These are phyloP conservation scores for Effrenium voratum DNA, from an alignment of 73 alveolate genomes.

Conservation along the genomic window DNA sequence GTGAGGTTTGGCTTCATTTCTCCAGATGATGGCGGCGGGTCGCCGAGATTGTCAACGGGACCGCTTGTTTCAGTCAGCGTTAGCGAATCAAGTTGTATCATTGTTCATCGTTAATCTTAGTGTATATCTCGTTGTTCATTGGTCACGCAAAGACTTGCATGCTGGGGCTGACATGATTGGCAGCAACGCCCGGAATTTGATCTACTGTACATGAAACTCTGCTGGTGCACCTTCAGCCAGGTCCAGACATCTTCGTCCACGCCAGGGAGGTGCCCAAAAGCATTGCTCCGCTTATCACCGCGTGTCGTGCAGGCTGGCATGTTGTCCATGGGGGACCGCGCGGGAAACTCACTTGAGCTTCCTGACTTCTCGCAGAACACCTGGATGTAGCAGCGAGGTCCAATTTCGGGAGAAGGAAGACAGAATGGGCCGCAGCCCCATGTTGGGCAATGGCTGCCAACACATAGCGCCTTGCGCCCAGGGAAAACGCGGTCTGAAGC, in stretches of 20 bases:
- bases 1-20: conserved; percentile 75
- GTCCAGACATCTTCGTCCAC: conserved; percentile 77
- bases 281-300: neutral
- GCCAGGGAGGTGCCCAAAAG: conserved; percentile 9
- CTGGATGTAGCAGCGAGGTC: neutral
- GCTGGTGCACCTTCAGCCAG: no score
- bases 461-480: neutral
- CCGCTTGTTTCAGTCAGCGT: no score
- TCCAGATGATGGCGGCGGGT: conserved; percentile 64
- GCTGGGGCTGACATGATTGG: neutral
- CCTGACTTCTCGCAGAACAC: neutral
- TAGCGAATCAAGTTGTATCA: no score
- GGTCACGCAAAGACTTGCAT: neutral
- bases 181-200: neutral
- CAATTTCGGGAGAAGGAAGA: conserved; percentile 79
- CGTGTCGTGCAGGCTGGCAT: conserved; percentile 41
- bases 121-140: no score
- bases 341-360: neutral
- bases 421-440: conserved; percentile 28
- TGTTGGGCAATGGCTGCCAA: neutral
- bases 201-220: no score
- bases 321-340: conserved; percentile 61
- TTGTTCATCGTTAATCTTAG: no score
- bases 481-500: conserved; percentile 83
- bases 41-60: neutral